Conservation (phyloP, 225 moss, liverwort and hornwort genomes). For the Sphagnum tenellum region DNA sequence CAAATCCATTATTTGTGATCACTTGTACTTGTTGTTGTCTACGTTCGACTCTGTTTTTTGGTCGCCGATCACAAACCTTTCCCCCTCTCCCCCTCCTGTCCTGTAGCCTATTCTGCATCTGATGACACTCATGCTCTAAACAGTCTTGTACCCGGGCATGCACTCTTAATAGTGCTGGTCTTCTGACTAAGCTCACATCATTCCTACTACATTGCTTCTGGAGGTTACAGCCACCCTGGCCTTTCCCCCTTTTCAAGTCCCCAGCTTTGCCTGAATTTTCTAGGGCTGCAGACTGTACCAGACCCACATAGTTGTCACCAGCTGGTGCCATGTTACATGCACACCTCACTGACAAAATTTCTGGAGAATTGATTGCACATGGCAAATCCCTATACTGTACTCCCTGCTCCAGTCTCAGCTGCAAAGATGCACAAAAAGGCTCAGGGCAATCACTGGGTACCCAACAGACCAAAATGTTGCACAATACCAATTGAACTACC, state of each 20-base stretch:
- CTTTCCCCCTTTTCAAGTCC: conserved; percentile 23
- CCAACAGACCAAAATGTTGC: no score
- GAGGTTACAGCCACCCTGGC: conserved; percentile 8
- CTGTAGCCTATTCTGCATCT: conserved; percentile 34
- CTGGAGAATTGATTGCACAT: conserved; percentile 17
- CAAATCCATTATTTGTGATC: conserved; percentile 66
- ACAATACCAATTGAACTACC: background rate
- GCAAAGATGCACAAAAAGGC: conserved; percentile 5
- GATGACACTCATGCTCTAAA: conserved; percentile 47
- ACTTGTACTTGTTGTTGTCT: conserved; percentile 65
- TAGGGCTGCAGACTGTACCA: conserved; percentile 42
- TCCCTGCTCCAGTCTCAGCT: conserved; percentile 53
- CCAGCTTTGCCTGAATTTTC: conserved; percentile 39
- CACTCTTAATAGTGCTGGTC: conserved; percentile 22
- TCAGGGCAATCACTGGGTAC: no score
- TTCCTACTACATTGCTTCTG: conserved; percentile 13
- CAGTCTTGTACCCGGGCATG: conserved; percentile 66
- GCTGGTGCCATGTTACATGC: conserved; percentile 27
- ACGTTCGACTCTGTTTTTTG: conserved; percentile 21
- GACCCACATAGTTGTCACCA: conserved; percentile 34
- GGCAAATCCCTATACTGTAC: conserved; percentile 24
- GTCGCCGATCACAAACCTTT: conserved; percentile 32
- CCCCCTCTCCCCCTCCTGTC: conserved; percentile 21
- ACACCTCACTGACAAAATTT: conserved; percentile 26
- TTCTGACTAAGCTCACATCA: conserved; percentile 34